Conservation (phyloP, 768 basidiomycete genomes). For the Boletus rubescentipes region DNA sequence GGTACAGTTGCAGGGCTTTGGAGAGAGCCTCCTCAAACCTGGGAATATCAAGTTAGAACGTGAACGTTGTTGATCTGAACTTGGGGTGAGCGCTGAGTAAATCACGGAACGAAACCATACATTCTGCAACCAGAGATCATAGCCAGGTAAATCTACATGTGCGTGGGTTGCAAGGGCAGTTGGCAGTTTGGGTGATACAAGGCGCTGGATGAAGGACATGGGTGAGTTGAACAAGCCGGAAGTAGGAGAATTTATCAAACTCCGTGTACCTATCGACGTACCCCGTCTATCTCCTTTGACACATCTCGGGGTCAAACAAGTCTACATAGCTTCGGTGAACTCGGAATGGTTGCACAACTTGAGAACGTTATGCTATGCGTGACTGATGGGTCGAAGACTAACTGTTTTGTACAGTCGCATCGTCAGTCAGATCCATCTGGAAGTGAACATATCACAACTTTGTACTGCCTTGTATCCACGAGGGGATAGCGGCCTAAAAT, state of each 20-base stretch:
- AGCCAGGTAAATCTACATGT: conserved; percentile 20
- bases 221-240: neutral
- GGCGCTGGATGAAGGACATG: conserved; percentile 17
- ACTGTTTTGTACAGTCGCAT: neutral
- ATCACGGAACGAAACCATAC: conserved; percentile 10
- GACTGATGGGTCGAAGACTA: neutral
- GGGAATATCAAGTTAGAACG: conserved; percentile 14
- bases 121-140: conserved; percentile 20
- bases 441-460: neutral
- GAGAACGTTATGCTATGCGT: neutral
- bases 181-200: conserved; percentile 21
- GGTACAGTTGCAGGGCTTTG: conserved; percentile 21
- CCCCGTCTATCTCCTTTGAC: neutral
- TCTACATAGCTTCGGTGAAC: neutral
- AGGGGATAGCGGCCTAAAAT: neutral
- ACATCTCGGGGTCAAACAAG: neutral
- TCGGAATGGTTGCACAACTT: no score
- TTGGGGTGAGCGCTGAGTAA: neutral
- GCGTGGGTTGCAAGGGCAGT: conserved; percentile 7
- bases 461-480: neutral
- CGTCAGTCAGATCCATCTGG: neutral
- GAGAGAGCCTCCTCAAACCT: conserved; percentile 27
- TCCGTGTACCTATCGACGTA: neutral
- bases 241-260: neutral
- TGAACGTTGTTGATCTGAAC: conserved; percentile 20